Conservation (phyloP, 306 rosid species). For the Citrullus colocynthis region DNA sequence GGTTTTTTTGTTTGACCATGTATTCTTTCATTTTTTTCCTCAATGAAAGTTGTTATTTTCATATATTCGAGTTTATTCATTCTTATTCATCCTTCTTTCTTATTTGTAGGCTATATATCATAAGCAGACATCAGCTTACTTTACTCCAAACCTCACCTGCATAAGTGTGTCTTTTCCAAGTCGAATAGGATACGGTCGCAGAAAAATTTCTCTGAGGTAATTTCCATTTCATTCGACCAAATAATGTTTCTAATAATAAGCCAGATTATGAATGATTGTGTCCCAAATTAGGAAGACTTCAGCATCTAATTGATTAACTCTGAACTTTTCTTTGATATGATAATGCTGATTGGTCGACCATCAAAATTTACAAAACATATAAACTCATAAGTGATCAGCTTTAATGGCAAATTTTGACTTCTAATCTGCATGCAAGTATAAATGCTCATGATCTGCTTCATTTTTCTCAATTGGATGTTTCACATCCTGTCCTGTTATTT, state of each 20-base stretch:
- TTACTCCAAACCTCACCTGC: conserved; percentile 15
- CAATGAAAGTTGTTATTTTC: too few species aligned
- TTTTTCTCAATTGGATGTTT: background rate
- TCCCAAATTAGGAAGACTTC: background rate
- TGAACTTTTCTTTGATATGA: background rate
- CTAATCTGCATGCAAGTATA: background rate
- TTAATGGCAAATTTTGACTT: background rate
- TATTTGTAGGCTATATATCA: conserved; percentile 21
- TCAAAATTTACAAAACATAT: background rate
- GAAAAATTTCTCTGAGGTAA: conserved; percentile 23
- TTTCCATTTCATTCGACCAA: background rate
- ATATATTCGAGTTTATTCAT: background rate
- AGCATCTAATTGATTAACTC: background rate
- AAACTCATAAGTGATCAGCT: background rate
- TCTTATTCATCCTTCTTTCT: background rate
- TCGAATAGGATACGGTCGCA: conserved; percentile 17
- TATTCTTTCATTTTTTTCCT: too few species aligned
- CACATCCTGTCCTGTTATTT: background rate
- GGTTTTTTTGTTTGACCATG: too few species aligned
- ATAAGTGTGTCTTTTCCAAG: conserved; percentile 15
- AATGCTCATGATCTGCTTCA: background rate
- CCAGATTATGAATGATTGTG: background rate
- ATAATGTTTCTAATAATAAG: background rate
- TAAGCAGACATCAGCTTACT: conserved; percentile 17
- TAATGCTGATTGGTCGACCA: background rate